A percentile compares a stretch with the other conserved stretches of the same genome.
Conservation (phyloP, 345 rosid species). For the Ailanthus altissimus region DNA sequence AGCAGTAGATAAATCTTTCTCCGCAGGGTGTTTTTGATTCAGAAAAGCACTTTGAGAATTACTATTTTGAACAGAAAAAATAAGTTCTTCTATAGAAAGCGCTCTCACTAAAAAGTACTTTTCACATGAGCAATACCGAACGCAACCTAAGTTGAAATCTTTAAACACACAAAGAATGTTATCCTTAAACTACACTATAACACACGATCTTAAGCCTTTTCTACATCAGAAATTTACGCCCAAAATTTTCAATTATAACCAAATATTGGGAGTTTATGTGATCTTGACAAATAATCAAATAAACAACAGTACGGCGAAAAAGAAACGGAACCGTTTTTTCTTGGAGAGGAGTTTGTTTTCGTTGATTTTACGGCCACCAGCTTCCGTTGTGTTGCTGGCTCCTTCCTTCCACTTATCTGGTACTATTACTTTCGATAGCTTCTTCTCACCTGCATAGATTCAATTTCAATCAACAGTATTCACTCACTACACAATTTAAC, state of each 20-base stretch:
- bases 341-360: constrained; percentile 98
- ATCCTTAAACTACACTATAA: neutral
- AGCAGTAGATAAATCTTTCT: neutral
- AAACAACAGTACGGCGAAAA: neutral
- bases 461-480: neutral
- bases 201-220: neutral
- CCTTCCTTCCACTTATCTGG: constrained; percentile 99
- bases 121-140: neutral
- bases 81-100: neutral
- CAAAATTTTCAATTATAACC: neutral
- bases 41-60: neutral
- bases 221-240: neutral
- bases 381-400: constrained; percentile 88
- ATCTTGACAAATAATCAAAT: neutral
- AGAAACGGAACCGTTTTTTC: constrained; percentile 56
- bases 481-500: neutral
- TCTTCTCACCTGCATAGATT: constrained; percentile 74
- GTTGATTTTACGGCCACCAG: constrained; percentile 95
- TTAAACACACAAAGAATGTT: neutral
- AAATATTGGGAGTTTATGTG: neutral
- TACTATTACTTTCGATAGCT: constrained; percentile 90
- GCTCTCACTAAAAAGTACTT: neutral
- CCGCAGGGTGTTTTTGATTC: neutral
- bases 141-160: neutral
- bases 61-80: neutral